These are phyloP conservation scores for Sparassis latifolia DNA, from an alignment of 1,284 basidiomycete genomes.

Conservation along the genomic window DNA sequence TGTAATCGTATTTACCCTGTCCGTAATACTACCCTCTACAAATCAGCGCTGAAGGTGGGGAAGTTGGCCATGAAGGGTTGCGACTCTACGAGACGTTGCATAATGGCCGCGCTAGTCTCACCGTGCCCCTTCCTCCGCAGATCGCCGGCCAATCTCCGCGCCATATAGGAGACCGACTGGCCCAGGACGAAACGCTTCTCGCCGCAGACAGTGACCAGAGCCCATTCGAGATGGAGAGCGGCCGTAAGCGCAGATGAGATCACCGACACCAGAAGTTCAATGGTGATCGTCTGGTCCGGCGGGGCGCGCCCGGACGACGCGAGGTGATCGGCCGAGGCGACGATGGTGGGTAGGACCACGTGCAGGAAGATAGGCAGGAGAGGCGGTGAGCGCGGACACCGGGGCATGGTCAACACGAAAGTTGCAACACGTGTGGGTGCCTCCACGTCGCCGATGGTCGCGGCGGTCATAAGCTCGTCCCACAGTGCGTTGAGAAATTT, in stretches of 20 bases:
- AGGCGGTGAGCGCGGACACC: conserved; percentile 42
- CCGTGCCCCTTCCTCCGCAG: conserved; percentile 46
- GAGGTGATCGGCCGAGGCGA: conserved; percentile 44
- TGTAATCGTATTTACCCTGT: neutral
- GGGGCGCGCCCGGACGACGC: neutral
- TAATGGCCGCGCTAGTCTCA: conserved; percentile 43
- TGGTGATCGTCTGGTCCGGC: conserved; percentile 45
- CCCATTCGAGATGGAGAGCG: conserved; percentile 63
- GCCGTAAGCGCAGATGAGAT: conserved; percentile 58
- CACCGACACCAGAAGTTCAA: conserved; percentile 56
- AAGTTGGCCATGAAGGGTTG: conserved; percentile 66
- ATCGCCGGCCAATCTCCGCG: conserved; percentile 52
- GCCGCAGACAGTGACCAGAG: conserved; percentile 44
- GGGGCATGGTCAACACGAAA: conserved; percentile 57
- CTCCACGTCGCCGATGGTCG: conserved; percentile 51
- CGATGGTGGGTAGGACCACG: conserved; percentile 51
- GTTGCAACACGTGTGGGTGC: conserved; percentile 54
- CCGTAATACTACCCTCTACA: conserved; percentile 9
- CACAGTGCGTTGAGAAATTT: conserved; percentile 59
- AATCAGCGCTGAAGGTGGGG: conserved; percentile 53
- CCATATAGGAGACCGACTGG: conserved; percentile 54
- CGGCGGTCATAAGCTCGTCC: conserved; percentile 47
- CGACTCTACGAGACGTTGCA: conserved; percentile 54
- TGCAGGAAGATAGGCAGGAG: conserved; percentile 69
- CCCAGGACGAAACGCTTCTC: conserved; percentile 47